Base-by-base conservation (phyloP, 139 green algal genomes). In the Ettlia oleoabundans region DNA sequence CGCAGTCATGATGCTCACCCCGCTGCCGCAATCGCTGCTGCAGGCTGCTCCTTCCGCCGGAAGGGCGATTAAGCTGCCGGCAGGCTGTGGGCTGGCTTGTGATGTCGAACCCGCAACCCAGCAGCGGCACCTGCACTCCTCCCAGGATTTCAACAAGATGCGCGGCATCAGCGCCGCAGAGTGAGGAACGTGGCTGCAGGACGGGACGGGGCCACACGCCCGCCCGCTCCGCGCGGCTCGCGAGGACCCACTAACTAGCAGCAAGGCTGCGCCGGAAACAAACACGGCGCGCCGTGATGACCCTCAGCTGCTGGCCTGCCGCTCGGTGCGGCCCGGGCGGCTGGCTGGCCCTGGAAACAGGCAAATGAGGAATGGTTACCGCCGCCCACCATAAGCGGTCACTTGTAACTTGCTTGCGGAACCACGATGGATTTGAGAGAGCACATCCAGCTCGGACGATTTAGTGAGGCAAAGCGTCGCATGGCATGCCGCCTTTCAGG, bases 31-130 rank as follows among this genome's bases (percentile, higher is more conserved):
- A n/a, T n/a, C 4, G 21, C 32, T 85, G 26, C n/a, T 83, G 76
- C 88, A 95, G 92, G 94, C 77, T 98, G 96, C 94, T 96, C 90
- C n/a, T 99, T 99, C 93, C 89, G 96, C 28, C 87, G 88, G 78
- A 99, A 99, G 93, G 93, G 92, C 81, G 96, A 99, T 72, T 98
- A 92, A 94, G 53, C 72, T 22, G 35, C 35, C 28, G 30, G 24
- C 26, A 40, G 53, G 10, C 28, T 32, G 30, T 78, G 33, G 32
- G 22, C 22, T 38, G 30, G 70, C n/a, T 8, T 37, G 10, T 41
- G 30, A 63, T 77, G 70, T 47, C 28, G 35, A 24, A 51, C n/a
- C n/a, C n/a, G 47, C 47, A 52, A 51, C 71, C 71, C 51, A 55
- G 53, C 53, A 61, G 26, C 69, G 26, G 66, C 66, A 73, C 13